A percentile compares a stretch with the other conserved stretches of the same genome.
phyloP scores from a whole-genome alignment of 2,329 filamentous ascomycete genomes.

The Fusarium sp. region DNA sequence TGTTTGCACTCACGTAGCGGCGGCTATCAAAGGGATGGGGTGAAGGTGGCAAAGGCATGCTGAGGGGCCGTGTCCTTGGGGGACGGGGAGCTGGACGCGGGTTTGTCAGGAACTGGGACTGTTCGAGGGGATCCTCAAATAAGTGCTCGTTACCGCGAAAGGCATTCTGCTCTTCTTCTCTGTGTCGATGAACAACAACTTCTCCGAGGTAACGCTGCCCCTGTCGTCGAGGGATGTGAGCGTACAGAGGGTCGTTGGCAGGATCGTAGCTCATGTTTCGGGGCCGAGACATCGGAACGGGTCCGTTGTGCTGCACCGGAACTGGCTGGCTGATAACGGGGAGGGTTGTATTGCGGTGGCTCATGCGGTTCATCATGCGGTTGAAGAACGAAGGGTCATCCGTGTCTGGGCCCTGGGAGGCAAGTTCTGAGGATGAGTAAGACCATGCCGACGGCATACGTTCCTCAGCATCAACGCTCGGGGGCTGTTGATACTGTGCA shows the following conservation, averaged over 20 bases:
- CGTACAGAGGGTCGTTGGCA: slow-evolving; percentile 33
- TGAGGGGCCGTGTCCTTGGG: not conserved
- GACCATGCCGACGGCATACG: no score
- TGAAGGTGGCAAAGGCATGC: no score
- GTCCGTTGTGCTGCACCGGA: no score
- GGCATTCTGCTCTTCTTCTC: not conserved
- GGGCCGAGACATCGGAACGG: no score
- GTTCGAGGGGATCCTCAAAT: not conserved
- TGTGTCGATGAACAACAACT: slow-evolving; percentile 25
- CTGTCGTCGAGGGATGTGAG: slow-evolving; percentile 27
- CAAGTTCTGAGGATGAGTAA: no score
- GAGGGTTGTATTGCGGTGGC: not conserved
- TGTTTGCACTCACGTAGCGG: not conserved
- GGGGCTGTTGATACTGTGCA: no score
- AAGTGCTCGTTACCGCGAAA: not conserved
- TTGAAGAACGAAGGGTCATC: not conserved
- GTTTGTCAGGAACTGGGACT: not conserved
- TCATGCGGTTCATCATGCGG: not conserved
- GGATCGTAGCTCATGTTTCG: slow-evolving; percentile 31
- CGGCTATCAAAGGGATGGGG: not conserved
- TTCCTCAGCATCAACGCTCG: no score
- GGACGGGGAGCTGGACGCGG: not conserved
- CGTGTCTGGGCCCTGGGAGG: no score
- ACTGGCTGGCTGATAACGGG: no score
- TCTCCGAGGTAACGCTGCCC: slow-evolving; percentile 26